Percentiles rank a stretch among this genome's conserved stretches.
phyloP scores from a whole-genome alignment of 768 basidiomycete species.

The Nidularia pulvinata region DNA sequence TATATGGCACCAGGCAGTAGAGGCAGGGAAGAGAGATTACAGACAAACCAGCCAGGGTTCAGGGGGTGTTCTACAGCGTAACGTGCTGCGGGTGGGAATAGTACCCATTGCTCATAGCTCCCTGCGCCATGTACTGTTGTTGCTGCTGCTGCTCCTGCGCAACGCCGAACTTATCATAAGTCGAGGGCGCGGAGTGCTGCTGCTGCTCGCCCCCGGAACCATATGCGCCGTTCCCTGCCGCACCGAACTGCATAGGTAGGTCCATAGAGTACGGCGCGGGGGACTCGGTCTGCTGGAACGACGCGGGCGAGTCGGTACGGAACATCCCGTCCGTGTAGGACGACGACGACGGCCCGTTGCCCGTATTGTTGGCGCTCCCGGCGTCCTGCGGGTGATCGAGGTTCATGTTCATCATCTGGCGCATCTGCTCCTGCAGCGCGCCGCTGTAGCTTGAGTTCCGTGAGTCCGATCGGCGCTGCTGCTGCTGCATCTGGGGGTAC shows the following conservation, averaged over 20 bases:
- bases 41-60: too few relatives aligned
- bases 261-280: constrained; percentile 35
- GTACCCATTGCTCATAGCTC: neutral
- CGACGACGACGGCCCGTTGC: constrained; percentile 4
- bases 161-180: neutral
- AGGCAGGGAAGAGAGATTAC: neutral
- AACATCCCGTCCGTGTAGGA: constrained; percentile 28
- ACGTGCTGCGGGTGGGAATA: constrained; percentile 1
- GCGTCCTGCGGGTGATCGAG: neutral
- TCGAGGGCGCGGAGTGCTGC: neutral
- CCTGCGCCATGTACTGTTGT: neutral
- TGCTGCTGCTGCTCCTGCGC: neutral
- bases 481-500: too few relatives aligned
- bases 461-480: constrained; percentile 31
- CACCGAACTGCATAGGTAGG: constrained; percentile 26
- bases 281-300: constrained; percentile 36
- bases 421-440: constrained; percentile 42
- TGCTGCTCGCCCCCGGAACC: neutral
- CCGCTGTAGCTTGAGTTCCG: constrained; percentile 35
- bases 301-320: constrained; percentile 39
- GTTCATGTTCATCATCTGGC: constrained; percentile 36
- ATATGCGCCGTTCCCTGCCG: neutral
- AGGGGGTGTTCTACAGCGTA: neutral
- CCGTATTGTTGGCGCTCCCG: neutral
- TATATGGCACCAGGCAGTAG: neutral